Conservation (phyloP, 495 filamentous ascomycete species). For the Geopyxis carbonaria region DNA sequence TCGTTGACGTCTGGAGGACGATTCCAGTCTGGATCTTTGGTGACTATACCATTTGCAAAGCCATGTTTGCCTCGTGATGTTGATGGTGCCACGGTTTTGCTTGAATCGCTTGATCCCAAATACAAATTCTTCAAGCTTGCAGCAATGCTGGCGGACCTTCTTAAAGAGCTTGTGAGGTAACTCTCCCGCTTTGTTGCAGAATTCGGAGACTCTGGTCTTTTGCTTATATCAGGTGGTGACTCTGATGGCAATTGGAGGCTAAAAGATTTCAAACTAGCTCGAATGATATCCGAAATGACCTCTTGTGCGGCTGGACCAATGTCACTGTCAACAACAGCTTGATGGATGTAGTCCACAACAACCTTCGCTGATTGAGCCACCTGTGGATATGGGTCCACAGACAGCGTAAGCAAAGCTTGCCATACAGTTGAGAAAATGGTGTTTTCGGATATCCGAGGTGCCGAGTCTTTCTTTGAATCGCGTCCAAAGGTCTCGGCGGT, state of each 20-base stretch:
- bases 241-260: constrained; percentile 29
- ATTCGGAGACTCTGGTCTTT: constrained; percentile 36
- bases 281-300: constrained; percentile 60
- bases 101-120: constrained; percentile 30
- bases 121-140: constrained; percentile 52
- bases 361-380: constrained; percentile 66
- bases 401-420: constrained; percentile 80
- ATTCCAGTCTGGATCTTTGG: constrained; percentile 49
- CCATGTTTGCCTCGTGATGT: constrained; percentile 12
- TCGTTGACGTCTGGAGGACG: constrained; percentile 67
- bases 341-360: constrained; percentile 70
- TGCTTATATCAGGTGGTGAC: constrained; percentile 28
- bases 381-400: constrained; percentile 87
- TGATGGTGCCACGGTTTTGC: constrained; percentile 30
- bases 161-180: constrained; percentile 46
- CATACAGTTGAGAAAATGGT: constrained; percentile 83
- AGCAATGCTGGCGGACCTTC: constrained; percentile 54
- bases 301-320: constrained; percentile 50
- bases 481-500: constrained; percentile 7
- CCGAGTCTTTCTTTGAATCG: constrained; percentile 13
- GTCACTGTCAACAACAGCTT: constrained; percentile 56
- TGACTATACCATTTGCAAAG: constrained; percentile 12
- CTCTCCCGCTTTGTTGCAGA: constrained; percentile 33
- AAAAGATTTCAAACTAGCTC: constrained; percentile 24
- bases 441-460: constrained; percentile 50